Base-by-base conservation (phyloP, 1,139 yeast species). In the Blastobotrys buckinghamii region DNA sequence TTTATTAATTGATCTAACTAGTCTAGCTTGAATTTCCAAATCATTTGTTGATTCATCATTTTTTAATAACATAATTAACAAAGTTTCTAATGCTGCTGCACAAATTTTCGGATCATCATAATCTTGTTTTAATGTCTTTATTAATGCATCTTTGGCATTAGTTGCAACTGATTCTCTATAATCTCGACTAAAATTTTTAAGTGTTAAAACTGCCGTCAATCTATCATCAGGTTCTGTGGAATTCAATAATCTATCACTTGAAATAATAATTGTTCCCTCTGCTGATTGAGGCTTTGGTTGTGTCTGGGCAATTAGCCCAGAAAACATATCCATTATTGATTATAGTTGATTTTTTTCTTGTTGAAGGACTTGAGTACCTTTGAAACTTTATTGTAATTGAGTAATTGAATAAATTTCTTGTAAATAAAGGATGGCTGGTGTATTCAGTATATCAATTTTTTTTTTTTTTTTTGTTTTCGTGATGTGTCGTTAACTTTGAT, bases 141-240 rank as follows among this genome's bases (percentile, higher is more conserved):
- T 74, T 52, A 94, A 71, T 1, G 92, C 89, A 53, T 90, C 75
- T 39, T 92, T 71, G 1, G 96, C 97, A 53, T 84, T 81, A 39
- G 95, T 95, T 43, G 92, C 89, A 2, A 94, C 97, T 2, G 82
- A 71, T 65, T 94, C 98, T 57, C 98, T 73, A 64, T 84, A 88
- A 60, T 88, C 90, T 51, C 97, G 73, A 54, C 95, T 81, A 64
- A 90, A 90, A 43, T 95, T 88, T 63, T 92, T 90, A 55, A 94
- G 72, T 0, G 96, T 94, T 43, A 92, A 73, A 2, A 92, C 86
- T 0, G 98, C 97, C 1, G 97, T 92, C 48, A 96, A 72, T 55
- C 97, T 74, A 66, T 94, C 98, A 37, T 87, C 81, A 1, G 94
- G 74, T 56, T 86, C 68, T 1, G 85, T 84, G 5, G 97, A 82